phyloP scores from a whole-genome alignment of 805 yeast species.

The Limtongia smithiae region DNA sequence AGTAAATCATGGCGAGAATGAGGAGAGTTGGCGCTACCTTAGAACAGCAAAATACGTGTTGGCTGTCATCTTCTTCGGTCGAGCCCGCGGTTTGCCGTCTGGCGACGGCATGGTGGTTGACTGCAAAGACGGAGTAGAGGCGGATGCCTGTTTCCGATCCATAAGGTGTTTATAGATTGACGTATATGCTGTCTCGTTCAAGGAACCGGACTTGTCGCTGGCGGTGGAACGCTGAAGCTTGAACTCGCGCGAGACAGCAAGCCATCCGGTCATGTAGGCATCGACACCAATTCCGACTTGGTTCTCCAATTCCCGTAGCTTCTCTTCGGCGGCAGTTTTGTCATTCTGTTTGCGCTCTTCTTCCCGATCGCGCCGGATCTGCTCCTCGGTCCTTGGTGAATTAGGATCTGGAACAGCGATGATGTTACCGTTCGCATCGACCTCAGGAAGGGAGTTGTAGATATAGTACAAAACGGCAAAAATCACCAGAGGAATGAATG shows the following conservation, averaged over 20 bases:
- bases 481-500: conserved; percentile 63
- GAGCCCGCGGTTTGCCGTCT: conserved; percentile 39
- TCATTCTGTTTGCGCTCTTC: conserved; percentile 31
- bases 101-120: conserved; percentile 18
- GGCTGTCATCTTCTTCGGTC: conserved; percentile 32
- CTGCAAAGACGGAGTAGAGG: not conserved
- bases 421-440: conserved; percentile 22
- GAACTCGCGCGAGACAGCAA: conserved; percentile 75
- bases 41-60: conserved; percentile 36
- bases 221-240: conserved; percentile 17
- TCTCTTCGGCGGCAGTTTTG: conserved; percentile 50
- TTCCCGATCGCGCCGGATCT: not conserved
- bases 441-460: conserved; percentile 38
- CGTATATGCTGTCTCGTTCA: conserved; percentile 55
- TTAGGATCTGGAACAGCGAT: not conserved
- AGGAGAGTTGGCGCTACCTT: conserved; percentile 34
- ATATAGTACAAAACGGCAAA: conserved; percentile 42
- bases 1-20: not conserved
- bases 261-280: conserved; percentile 66
- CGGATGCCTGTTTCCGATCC: conserved; percentile 23
- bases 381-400: conserved; percentile 23
- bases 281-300: conserved; percentile 56
- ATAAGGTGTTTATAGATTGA: conserved; percentile 55
- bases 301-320: conserved; percentile 55
- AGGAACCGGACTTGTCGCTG: conserved; percentile 31